These are phyloP conservation scores for Sporisorium scitamineum DNA, from an alignment of 1,284 basidiomycete genomes.

Conservation along the genomic window DNA sequence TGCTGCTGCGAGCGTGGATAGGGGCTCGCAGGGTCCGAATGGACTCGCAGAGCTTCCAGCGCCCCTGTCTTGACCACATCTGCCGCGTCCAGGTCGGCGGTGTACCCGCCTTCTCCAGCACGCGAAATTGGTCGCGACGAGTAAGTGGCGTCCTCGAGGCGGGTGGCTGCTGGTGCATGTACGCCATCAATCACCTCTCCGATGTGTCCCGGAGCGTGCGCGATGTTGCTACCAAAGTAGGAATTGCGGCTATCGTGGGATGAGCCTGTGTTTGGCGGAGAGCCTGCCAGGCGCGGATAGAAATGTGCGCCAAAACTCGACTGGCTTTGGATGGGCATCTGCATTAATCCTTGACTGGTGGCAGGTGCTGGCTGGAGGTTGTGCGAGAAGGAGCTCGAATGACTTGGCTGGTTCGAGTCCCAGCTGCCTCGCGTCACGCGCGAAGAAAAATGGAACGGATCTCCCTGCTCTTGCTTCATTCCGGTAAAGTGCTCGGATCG, in stretches of 20 bases:
- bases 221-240: slow-evolving; percentile 7
- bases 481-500: slow-evolving; percentile 9
- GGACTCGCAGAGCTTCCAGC: slow-evolving; percentile 14
- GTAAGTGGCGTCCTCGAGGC: slow-evolving; percentile 21
- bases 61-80: slow-evolving; percentile 23
- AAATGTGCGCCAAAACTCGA: slow-evolving; percentile 18
- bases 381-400: slow-evolving; percentile 20
- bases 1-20: slow-evolving; percentile 24
- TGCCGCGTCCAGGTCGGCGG: slow-evolving; percentile 29
- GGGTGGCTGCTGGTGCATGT: slow-evolving; percentile 19
- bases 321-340: slow-evolving; percentile 35
- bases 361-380: slow-evolving; percentile 37
- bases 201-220: slow-evolving; percentile 17
- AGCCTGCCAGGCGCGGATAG: slow-evolving; percentile 24
- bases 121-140: slow-evolving; percentile 38
- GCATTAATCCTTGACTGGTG: slow-evolving; percentile 43
- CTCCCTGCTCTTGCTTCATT: slow-evolving; percentile 32
- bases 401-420: slow-evolving; percentile 46
- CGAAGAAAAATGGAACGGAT: slow-evolving; percentile 44
- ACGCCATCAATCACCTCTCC: slow-evolving; percentile 24
- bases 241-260: slow-evolving; percentile 46
- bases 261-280: slow-evolving; percentile 46
- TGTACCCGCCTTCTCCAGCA: slow-evolving; percentile 28
- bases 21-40: slow-evolving; percentile 33
- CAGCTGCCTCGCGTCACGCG: slow-evolving; percentile 38